These are phyloP conservation scores for Tetrapyrgos nigripes DNA, from an alignment of 1,284 basidiomycete genomes.

Conservation along the genomic window DNA sequence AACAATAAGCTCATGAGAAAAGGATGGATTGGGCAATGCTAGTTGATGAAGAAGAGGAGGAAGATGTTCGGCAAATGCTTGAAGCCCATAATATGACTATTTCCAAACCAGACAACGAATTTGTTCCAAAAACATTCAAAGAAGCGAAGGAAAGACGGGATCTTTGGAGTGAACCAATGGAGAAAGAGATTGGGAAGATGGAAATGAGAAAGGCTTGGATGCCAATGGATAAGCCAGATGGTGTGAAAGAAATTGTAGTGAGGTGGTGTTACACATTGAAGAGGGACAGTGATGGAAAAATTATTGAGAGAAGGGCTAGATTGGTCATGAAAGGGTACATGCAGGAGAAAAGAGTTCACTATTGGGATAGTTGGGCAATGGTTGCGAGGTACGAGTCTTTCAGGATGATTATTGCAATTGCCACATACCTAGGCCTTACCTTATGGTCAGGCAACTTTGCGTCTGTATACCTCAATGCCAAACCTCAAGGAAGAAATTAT, in stretches of 20 bases:
- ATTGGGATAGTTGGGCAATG: background rate
- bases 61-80: background rate
- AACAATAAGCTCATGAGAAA: background rate
- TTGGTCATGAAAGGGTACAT: background rate
- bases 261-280: background rate
- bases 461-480: slow-evolving; percentile 2
- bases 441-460: slow-evolving; percentile 3
- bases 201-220: background rate
- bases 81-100: background rate
- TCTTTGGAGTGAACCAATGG: background rate
- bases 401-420: background rate
- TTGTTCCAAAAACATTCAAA: background rate
- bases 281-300: background rate
- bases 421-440: background rate
- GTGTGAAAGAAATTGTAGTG: background rate
- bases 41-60: background rate
- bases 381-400: background rate
- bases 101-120: background rate
- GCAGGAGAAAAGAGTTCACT: background rate
- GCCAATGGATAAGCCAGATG: background rate
- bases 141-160: background rate
- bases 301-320: background rate
- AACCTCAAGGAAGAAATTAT: slow-evolving; percentile 3
- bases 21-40: background rate
- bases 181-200: background rate